Base-by-base conservation (phyloP, 129 eudicot species). In the Flaveria trinervia region DNA sequence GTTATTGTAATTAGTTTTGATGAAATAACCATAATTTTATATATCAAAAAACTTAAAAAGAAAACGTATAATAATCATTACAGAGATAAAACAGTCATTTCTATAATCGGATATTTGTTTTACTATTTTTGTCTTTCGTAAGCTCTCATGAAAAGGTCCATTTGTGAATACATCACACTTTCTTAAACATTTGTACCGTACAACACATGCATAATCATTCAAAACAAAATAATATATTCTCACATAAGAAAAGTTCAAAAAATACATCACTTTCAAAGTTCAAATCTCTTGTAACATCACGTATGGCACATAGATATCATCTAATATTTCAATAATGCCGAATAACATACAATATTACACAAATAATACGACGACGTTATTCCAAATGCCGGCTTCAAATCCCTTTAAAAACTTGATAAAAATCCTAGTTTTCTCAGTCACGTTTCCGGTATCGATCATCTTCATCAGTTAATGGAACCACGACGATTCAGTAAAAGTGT, bases 401-500 rank as follows among this genome's bases (percentile, higher is more conserved):
- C 44, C 54, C 20, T 68, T 73, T 80, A 67, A 66, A 36, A 74
- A 30, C 80, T 44, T 74, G 14, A 67, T 71, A 61, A 68, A 80
- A 68, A 67, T 76, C 69, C 17, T 57, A 20, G 60, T 83, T 13
- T 65, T 66, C 57, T 77, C 68, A 72, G 50, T 66, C 71, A 68
- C 57, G 56, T 71, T 77, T 65, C 44, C 33, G 28, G 49, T 23
- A 20, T 43, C 16, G 8, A 61, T 62, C 44, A 7, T 51, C 54
- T 9, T 23, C 30, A 26, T 75, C 39, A 18, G 45, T 14, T 71
- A 59, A 85, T 83, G 85, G 90, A 86, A 72, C 86, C 72, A 41
- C 70, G 86, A 69, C 77, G 92, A 51, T 84, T 86, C 76, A 84
- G 59, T 81, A 76, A 88, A 15, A 78, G 74, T 30, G 68, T 75